phyloP scores from a whole-genome alignment of 1,284 basidiomycete genomes.

The Apiotrichum mycotoxinovorans region DNA sequence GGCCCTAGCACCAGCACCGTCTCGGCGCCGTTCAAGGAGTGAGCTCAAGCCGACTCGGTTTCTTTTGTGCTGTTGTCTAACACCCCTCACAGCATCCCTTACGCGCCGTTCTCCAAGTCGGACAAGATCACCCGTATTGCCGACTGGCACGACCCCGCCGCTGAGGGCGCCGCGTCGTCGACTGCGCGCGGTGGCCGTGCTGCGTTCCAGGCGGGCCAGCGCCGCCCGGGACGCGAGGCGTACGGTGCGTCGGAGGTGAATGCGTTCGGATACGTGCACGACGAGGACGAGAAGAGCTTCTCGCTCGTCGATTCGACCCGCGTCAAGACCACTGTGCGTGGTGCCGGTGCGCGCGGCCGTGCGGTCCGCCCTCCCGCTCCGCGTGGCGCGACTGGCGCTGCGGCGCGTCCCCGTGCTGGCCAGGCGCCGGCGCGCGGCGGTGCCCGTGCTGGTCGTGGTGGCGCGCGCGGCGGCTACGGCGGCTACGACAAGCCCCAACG shows the following conservation, averaged over 20 bases:
- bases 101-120: slow-evolving; percentile 95
- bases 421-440: slow-evolving; percentile 32
- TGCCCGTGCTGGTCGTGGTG: slow-evolving; percentile 55
- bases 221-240: slow-evolving; percentile 50
- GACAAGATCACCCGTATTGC: slow-evolving; percentile 97
- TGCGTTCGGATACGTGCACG: slow-evolving; percentile 98
- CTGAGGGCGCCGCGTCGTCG: slow-evolving; percentile 61
- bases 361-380: slow-evolving; percentile 12
- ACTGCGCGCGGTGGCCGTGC: slow-evolving; percentile 51
- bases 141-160: slow-evolving; percentile 74
- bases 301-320: slow-evolving; percentile 79
- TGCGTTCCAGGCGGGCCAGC: slow-evolving; percentile 26
- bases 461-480: slow-evolving; percentile 75
- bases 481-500: slow-evolving; percentile 93
- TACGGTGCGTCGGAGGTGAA: slow-evolving; percentile 64
- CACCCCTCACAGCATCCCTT: slow-evolving; percentile 66
- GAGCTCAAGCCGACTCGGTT: slow-evolving; percentile 12
- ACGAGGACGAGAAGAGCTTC: slow-evolving; percentile 97
- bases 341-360: slow-evolving; percentile 56
- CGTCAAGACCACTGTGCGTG: slow-evolving; percentile 54
- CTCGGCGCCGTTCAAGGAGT: slow-evolving; percentile 51
- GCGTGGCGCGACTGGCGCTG: slow-evolving; percentile 12
- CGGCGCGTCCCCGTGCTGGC: slow-evolving; percentile 29
- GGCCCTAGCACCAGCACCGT: slow-evolving; percentile 48
- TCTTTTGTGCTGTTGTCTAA: not conserved